Base-by-base conservation (phyloP, 495 filamentous ascomycete species). In the Aspergillus sparsus region DNA sequence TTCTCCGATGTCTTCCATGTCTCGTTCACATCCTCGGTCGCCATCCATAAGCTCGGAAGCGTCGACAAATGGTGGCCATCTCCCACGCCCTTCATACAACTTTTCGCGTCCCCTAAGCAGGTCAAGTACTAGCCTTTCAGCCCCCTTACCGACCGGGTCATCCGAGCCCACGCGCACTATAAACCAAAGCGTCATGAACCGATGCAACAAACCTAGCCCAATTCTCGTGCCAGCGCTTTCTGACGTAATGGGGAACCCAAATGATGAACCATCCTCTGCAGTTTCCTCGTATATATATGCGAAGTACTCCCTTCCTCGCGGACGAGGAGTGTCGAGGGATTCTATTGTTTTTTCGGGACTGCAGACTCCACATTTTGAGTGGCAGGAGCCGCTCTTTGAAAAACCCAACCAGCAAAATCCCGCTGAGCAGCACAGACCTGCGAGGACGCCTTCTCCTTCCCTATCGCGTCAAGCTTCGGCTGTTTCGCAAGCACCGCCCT, bases 51-150 rank as follows among this genome's bases (percentile, higher is more conserved):
- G 85, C 63, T 97, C 92, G 2, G 91, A 96, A 53, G 83, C 83
- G 35, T 89, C 88, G 0, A 73, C 77, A 51, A 76, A 74, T n/a
- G 84, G 87, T 15, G 77, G 79, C n/a, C 73, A 78, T 16, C 77
- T 89, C 34, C 84, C 87, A 2, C 85, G 89, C 34, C 89, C 90
- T 2, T 81, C 89, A 2, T 93, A 93, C 69, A 98, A 98, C 71
- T 98, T 98, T 72, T 97, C 94, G 3, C 80, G 94, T 7, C 94
- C 94, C 3, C 63, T 94, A 33, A 97, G 94, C 72, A 83, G 91
- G 61, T 86, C 88, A 8, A 88, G 87, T 55, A 75, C 77, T 6
- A 86, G 83, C 49, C 82, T 90, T 12, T 85, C 75, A 7, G 71
- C 71, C 0, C 70, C 74, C 1, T 60, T 67, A 36, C 58, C 66